A percentile compares a stretch with the other conserved stretches of the same genome.
These are phyloP conservation scores for Eleusine indica DNA, from an alignment of 176 grass and related monocot genomes.

Conservation along the genomic window DNA sequence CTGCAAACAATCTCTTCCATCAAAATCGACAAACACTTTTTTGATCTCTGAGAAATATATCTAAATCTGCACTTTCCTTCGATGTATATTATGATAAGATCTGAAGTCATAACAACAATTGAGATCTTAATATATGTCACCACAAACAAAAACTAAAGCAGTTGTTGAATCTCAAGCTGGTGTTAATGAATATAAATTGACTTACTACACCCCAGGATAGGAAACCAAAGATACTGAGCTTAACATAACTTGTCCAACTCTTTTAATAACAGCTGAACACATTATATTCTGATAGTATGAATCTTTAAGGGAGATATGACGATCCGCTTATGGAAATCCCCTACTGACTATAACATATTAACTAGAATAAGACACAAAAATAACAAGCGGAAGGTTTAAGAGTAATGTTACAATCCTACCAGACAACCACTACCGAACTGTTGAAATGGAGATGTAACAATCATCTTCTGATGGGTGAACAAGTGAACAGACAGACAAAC, in stretches of 20 bases:
- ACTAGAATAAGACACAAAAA: too few species aligned
- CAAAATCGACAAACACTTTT: neutral
- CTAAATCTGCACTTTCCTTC: neutral
- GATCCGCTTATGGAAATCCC: neutral
- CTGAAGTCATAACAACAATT: too few species aligned
- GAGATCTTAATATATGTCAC: too few species aligned
- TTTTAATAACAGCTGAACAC: neutral
- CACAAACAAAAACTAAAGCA: too few species aligned
- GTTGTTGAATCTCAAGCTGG: too few species aligned
- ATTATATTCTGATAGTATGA: neutral
- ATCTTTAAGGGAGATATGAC: neutral
- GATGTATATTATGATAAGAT: too few species aligned
- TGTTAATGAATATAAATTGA: too few species aligned
- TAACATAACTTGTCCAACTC: neutral
- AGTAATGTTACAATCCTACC: neutral
- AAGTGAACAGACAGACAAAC: neutral
- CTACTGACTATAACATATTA: too few species aligned
- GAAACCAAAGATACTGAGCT: too few species aligned
- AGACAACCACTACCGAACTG: neutral
- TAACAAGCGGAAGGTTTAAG: too few species aligned
- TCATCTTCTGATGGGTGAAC: neutral
- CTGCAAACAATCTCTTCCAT: neutral
- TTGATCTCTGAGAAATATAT: neutral
- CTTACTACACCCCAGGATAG: too few species aligned
- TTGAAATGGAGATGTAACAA: neutral